phyloP scores from a whole-genome alignment of 768 basidiomycete species.

The Suillus paluster region DNA sequence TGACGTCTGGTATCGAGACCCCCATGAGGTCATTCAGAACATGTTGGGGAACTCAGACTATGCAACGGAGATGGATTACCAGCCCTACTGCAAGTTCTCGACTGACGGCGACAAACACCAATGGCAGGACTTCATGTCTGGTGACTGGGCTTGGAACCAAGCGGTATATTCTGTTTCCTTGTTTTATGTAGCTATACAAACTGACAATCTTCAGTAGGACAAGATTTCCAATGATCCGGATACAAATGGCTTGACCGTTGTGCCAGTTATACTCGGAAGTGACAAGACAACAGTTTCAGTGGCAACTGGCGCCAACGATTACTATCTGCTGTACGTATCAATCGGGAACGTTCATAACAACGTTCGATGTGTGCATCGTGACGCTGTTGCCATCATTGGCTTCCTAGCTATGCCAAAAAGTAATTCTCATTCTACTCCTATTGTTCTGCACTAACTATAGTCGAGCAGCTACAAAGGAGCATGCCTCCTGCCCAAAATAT shows the following conservation, averaged over 20 bases:
- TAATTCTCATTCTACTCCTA: too few species aligned
- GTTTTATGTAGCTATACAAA: too few species aligned
- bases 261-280: too few species aligned
- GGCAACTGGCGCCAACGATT: constrained; percentile 24
- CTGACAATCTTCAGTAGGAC: constrained; percentile 19
- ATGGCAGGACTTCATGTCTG: constrained; percentile 22
- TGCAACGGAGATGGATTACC: constrained; percentile 22
- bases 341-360: constrained; percentile 26
- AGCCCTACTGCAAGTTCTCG: constrained; percentile 16
- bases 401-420: constrained; percentile 28
- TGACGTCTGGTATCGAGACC: constrained; percentile 33
- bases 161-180: constrained; percentile 28
- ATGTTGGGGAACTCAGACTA: constrained; percentile 28
- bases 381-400: constrained; percentile 19
- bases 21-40: constrained; percentile 19
- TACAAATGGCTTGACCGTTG: constrained; percentile 5
- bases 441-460: too few species aligned
- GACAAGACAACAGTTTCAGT: too few species aligned
- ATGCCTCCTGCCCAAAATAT: too few species aligned
- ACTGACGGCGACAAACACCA: constrained; percentile 12
- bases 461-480: too few species aligned
- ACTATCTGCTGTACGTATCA: constrained; percentile 28
- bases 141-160: constrained; percentile 33
- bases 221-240: constrained; percentile 23
- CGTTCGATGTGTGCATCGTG: constrained; percentile 23